Conservation (phyloP, 176 grass and related monocot species). For the Triticum turgidum region DNA sequence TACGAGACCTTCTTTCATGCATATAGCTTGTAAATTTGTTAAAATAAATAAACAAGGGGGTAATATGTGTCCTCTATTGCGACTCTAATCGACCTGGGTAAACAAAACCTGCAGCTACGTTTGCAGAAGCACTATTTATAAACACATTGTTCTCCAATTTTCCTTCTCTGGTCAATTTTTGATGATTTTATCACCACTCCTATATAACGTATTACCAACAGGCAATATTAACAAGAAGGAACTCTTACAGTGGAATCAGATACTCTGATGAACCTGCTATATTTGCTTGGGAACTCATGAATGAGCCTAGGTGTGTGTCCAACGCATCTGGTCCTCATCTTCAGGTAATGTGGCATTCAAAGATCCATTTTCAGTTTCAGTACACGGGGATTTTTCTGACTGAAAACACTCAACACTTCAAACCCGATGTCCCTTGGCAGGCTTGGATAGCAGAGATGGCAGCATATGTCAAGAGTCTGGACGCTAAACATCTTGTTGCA, state of each 20-base stretch:
- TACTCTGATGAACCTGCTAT: conserved; percentile 91
- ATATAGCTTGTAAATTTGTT: neutral
- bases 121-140: neutral
- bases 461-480: conserved; percentile 68
- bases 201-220: conserved; percentile 29
- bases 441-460: conserved; percentile 94
- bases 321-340: conserved; percentile 74
- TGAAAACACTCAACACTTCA: conserved; percentile 4
- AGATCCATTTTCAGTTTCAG: neutral
- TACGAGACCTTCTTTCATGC: neutral
- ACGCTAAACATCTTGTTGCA: conserved; percentile 77
- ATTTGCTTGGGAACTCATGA: conserved; percentile 99
- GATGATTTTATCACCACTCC: neutral
- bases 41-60: neutral
- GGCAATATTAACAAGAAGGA: conserved; percentile 81
- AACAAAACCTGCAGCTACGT: neutral
- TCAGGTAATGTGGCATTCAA: conserved; percentile 47
- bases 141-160: neutral
- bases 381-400: neutral
- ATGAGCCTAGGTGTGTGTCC: conserved; percentile 86
- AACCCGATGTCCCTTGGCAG: conserved; percentile 43
- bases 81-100: neutral
- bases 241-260: conserved; percentile 83
- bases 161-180: neutral
- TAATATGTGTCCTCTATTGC: neutral